Percentiles rank a stretch among this genome's conserved stretches.
phyloP scores from a whole-genome alignment of 495 filamentous ascomycete species.

The Bacidia gigantensis region DNA sequence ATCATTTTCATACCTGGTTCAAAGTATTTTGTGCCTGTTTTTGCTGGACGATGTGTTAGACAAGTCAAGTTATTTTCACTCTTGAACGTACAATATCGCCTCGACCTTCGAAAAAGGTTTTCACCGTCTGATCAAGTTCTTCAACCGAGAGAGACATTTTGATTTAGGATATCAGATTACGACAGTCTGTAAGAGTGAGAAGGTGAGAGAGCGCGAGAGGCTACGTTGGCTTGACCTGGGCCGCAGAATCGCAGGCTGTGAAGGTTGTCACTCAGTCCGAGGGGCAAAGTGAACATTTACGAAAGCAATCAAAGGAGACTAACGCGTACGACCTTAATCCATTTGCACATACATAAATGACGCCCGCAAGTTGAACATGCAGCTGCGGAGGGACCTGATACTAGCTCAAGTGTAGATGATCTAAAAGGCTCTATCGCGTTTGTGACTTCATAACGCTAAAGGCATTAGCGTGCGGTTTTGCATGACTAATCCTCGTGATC shows the following conservation, averaged over 20 bases:
- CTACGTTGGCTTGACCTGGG: not conserved
- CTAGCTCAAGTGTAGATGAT: too few relatives aligned
- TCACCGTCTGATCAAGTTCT: conserved; percentile 92
- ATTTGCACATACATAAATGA: too few relatives aligned
- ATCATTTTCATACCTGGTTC: conserved; percentile 54
- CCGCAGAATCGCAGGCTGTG: not conserved
- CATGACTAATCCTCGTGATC: too few relatives aligned
- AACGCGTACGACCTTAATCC: not conserved
- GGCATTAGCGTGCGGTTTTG: too few relatives aligned
- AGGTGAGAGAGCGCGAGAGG: not conserved
- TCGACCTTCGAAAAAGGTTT: conserved; percentile 90
- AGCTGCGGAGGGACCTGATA: too few relatives aligned
- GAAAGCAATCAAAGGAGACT: not conserved
- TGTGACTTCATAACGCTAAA: too few relatives aligned
- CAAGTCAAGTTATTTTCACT: conserved; percentile 20
- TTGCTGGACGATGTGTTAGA: conserved; percentile 49
- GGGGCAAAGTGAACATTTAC: not conserved
- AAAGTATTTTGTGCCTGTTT: conserved; percentile 88
- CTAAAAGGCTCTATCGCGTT: too few relatives aligned
- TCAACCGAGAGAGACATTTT: conserved; percentile 60
- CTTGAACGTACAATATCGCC: conserved; percentile 61
- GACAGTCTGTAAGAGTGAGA: not conserved
- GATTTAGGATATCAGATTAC: conserved; percentile 14
- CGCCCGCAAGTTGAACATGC: too few relatives aligned
- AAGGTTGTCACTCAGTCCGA: not conserved